Percentiles rank a stretch among this genome's conserved stretches.
Conservation (phyloP, 768 basidiomycete genomes). For the Suillus discolor region DNA sequence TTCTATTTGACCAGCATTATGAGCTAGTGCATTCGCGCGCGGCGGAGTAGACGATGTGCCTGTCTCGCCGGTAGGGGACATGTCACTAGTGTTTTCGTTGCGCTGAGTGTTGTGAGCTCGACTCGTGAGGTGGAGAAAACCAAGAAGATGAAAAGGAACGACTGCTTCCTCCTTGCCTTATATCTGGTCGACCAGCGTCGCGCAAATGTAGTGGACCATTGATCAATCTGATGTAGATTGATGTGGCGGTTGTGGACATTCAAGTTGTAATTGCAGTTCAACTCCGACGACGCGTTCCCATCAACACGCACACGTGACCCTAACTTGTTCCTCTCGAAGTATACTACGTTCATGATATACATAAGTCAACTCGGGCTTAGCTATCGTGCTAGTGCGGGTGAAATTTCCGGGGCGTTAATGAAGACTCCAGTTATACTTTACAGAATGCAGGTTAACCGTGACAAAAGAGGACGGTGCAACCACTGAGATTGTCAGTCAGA, state of each 20-base stretch:
- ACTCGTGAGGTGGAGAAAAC: background rate
- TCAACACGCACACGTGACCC: background rate
- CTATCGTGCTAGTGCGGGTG: no score
- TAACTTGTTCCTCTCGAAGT: no score
- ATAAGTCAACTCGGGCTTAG: no score
- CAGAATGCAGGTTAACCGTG: no score
- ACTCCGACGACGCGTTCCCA: no score
- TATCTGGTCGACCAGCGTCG: background rate
- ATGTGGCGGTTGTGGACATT: background rate
- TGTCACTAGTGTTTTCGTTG: background rate
- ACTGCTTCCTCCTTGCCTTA: background rate
- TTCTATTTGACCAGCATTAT: background rate
- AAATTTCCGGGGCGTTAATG: no score
- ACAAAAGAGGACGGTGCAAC: no score
- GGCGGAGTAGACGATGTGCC: background rate
- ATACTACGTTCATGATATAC: no score
- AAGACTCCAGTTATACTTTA: no score
- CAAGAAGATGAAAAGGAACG: background rate
- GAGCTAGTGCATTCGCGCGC: background rate
- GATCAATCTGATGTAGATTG: background rate
- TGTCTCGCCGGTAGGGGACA: background rate
- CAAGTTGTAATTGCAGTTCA: no score
- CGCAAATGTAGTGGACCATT: background rate
- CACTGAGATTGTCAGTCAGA: no score
- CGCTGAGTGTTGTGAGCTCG: background rate